A percentile compares a stretch with the other conserved stretches of the same genome.
Conservation (phyloP, 495 filamentous ascomycete genomes). For the Chaetomidium leptoderma region DNA sequence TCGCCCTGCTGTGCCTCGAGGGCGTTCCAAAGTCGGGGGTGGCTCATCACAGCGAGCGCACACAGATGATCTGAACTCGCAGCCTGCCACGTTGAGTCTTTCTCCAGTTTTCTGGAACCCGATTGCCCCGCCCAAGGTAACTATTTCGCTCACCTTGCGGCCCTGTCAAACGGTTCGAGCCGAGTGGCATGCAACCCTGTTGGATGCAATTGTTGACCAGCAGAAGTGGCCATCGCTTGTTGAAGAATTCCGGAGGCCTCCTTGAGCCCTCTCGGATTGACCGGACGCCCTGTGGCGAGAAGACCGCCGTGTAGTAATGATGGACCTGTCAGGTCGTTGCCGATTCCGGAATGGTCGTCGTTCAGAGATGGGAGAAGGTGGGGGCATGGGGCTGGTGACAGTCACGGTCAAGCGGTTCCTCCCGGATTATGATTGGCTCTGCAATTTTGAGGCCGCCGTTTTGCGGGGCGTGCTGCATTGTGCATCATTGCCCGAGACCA, state of each 20-base stretch:
- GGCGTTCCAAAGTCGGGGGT: conserved; percentile 1
- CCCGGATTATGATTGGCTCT: not conserved
- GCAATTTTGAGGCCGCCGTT: conserved; percentile 9
- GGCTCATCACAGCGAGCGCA: not conserved
- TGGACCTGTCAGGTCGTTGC: not conserved
- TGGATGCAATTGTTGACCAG: not conserved
- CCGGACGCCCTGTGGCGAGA: not conserved
- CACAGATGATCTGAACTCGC: conserved; percentile 1
- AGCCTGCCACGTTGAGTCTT: conserved; percentile 17
- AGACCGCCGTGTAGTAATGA: not conserved
- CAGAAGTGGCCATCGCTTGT: not conserved
- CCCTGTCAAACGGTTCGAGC: not conserved
- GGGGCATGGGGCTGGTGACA: not conserved
- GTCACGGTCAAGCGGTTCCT: not conserved
- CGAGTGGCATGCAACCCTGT: not conserved
- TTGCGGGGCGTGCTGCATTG: not conserved
- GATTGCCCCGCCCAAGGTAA: not conserved
- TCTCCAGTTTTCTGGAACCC: conserved; percentile 14
- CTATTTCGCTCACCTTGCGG: not conserved
- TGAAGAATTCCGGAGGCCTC: not conserved
- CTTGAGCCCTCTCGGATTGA: not conserved
- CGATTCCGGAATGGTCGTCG: not conserved
- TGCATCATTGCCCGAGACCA: not conserved
- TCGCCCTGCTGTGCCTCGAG: not conserved
- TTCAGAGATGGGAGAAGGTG: not conserved